Evolutionary conservation across 495 filamentous ascomycete species (phyloP).

Genomic region (Staphylotrichum longicolle): DNA sequence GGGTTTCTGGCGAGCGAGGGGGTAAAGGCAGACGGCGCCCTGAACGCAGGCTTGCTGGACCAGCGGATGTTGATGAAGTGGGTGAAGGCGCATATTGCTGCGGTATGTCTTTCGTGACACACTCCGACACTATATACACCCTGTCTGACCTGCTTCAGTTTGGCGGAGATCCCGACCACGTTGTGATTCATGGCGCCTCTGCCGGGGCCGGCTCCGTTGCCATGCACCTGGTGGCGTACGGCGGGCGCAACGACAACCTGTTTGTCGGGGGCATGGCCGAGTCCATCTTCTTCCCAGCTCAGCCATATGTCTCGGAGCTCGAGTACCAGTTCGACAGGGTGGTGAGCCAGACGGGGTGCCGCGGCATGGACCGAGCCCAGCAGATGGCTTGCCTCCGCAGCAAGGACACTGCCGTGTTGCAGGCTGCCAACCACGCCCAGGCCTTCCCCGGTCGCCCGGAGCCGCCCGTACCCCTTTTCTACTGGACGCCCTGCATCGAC

Average conservation of each 20-base stretch:
- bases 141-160: conserved; percentile 46
- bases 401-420: conserved; percentile 47
- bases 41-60: conserved; percentile 73
- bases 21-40: conserved; percentile 49
- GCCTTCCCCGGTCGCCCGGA: conserved; percentile 44
- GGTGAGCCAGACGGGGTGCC: conserved; percentile 34
- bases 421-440: conserved; percentile 50
- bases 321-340: conserved; percentile 46
- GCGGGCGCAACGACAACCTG: conserved; percentile 35
- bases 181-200: conserved; percentile 69
- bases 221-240: conserved; percentile 64
- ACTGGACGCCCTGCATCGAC: conserved; percentile 61
- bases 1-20: conserved; percentile 68
- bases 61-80: conserved; percentile 65
- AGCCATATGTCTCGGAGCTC: conserved; percentile 39
- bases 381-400: conserved; percentile 52
- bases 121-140: not conserved
- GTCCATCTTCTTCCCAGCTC: conserved; percentile 47
- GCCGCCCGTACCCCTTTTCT: conserved; percentile 52
- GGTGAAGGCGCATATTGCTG: conserved; percentile 63
- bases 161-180: conserved; percentile 68
- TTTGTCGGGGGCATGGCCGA: conserved; percentile 44
- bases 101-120: conserved; percentile 34
- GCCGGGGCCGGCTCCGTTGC: conserved; percentile 67
- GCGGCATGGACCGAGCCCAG: not conserved